Evolutionary conservation across 495 filamentous ascomycete genomes (phyloP).

Genomic region (Pyrenopolyporus hunteri): DNA sequence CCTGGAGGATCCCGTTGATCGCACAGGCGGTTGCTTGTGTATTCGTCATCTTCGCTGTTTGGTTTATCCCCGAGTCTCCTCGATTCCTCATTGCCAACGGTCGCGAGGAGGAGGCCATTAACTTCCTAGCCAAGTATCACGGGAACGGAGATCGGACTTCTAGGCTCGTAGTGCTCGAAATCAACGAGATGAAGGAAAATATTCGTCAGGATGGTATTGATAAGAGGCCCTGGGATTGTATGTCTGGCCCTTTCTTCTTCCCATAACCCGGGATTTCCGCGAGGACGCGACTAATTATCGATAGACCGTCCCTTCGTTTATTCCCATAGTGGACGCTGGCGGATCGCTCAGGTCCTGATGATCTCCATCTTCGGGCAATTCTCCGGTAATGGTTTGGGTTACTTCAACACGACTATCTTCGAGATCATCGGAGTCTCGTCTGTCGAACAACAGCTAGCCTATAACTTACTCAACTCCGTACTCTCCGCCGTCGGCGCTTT

Average conservation of each 20-base stretch:
- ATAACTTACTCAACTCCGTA: slow-evolving; percentile 54
- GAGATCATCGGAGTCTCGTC: slow-evolving; percentile 42
- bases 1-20: slow-evolving; percentile 56
- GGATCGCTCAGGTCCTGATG: slow-evolving; percentile 55
- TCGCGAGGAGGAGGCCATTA: slow-evolving; percentile 57
- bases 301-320: slow-evolving; percentile 52
- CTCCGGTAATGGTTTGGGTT: slow-evolving; percentile 52
- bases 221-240: slow-evolving; percentile 55
- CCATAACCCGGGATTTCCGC: neutral
- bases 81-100: slow-evolving; percentile 66
- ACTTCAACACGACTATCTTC: slow-evolving; percentile 44
- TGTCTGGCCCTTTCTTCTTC: neutral
- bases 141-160: slow-evolving; percentile 60
- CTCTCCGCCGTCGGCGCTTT: slow-evolving; percentile 54
- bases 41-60: slow-evolving; percentile 57
- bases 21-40: slow-evolving; percentile 52
- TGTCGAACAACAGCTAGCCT: slow-evolving; percentile 50
- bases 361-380: slow-evolving; percentile 62
- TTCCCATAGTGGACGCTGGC: slow-evolving; percentile 54
- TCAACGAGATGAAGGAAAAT: slow-evolving; percentile 65
- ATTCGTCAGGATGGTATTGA: slow-evolving; percentile 62
- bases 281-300: neutral
- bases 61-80: slow-evolving; percentile 69
- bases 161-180: slow-evolving; percentile 60
- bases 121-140: slow-evolving; percentile 64